A percentile compares a stretch with the other conserved stretches of the same genome.
Evolutionary conservation across 2,329 filamentous ascomycete species (phyloP).

Genomic region (Fusarium sarcochroum): DNA sequence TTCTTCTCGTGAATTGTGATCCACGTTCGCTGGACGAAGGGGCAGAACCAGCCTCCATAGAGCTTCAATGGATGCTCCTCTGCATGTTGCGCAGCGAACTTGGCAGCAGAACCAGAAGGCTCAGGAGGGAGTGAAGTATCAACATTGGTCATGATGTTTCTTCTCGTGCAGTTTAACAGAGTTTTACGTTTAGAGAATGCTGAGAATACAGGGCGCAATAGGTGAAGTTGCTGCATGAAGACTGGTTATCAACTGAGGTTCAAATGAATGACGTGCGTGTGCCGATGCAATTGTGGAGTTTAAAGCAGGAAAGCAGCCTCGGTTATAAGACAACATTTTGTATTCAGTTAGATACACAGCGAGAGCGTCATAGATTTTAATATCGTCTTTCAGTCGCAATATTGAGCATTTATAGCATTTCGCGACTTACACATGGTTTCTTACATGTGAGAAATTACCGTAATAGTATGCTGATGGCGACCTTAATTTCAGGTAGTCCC

Average conservation of each 20-base stretch:
- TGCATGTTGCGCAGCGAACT: conserved; percentile 61
- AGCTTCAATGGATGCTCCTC: conserved; percentile 70
- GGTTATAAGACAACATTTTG: conserved; percentile 3
- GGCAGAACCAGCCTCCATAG: conserved; percentile 83
- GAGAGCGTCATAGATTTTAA: not conserved
- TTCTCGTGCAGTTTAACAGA: not conserved
- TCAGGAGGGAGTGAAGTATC: conserved; percentile 64
- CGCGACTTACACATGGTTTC: not conserved
- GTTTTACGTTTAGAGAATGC: not conserved
- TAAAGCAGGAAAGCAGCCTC: not conserved
- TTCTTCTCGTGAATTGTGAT: conserved; percentile 80
- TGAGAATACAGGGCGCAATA: not conserved
- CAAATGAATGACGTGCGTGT: conserved; percentile 33
- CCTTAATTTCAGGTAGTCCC: not conserved
- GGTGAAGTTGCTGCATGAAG: not conserved
- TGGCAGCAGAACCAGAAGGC: conserved; percentile 64
- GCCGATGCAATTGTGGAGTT: conserved; percentile 31
- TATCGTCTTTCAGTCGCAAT: not conserved
- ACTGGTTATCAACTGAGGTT: conserved; percentile 13
- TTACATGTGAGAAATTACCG: not conserved
- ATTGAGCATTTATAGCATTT: not conserved
- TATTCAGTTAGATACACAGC: not conserved
- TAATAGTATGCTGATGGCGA: not conserved
- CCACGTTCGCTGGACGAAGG: conserved; percentile 79
- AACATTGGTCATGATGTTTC: conserved; percentile 58